phyloP scores from a whole-genome alignment of 2,329 filamentous ascomycete genomes.

The Colletotrichum graminicola region DNA sequence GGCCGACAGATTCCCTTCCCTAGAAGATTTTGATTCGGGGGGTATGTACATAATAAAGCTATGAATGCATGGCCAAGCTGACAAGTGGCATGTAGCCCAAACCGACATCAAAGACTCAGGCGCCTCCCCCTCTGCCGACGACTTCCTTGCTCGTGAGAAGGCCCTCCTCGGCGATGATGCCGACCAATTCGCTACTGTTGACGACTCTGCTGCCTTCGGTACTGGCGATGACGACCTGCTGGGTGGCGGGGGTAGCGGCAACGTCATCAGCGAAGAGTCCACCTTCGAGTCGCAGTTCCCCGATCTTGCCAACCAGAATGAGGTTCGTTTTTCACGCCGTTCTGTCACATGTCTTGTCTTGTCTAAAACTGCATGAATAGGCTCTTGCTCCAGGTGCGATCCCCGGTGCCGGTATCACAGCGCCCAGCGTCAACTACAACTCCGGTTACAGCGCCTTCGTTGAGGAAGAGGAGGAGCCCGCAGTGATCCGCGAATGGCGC shows the following conservation, averaged over 20 bases:
- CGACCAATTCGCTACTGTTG: slow-evolving; percentile 84
- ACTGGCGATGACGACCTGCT: slow-evolving; percentile 79
- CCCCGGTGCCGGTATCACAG: slow-evolving; percentile 84
- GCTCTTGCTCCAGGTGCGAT: slow-evolving; percentile 80
- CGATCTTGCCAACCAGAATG: slow-evolving; percentile 75
- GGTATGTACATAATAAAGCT: slow-evolving; percentile 53
- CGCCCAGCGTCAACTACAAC: slow-evolving; percentile 73
- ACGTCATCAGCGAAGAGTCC: slow-evolving; percentile 53
- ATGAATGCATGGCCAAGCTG: slow-evolving; percentile 29
- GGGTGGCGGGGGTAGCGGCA: slow-evolving; percentile 70
- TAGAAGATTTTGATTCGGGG: slow-evolving; percentile 81
- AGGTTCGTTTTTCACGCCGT: slow-evolving; percentile 63
- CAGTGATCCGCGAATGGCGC: slow-evolving; percentile 92
- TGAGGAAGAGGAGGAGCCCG: slow-evolving; percentile 81
- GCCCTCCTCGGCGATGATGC: slow-evolving; percentile 93
- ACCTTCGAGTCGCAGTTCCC: slow-evolving; percentile 92
- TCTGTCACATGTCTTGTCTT: slow-evolving; percentile 20
- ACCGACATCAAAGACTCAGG: slow-evolving; percentile 72
- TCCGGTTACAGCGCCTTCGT: slow-evolving; percentile 70
- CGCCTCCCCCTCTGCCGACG: slow-evolving; percentile 73
- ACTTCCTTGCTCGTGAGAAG: slow-evolving; percentile 93
- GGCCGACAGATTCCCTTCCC: slow-evolving; percentile 83
- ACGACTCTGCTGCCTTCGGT: slow-evolving; percentile 76
- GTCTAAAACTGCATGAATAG: slow-evolving; percentile 54
- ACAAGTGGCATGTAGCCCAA: slow-evolving; percentile 66